Base-by-base conservation (phyloP, 805 yeast species). In the Suhomyces sp. region DNA sequence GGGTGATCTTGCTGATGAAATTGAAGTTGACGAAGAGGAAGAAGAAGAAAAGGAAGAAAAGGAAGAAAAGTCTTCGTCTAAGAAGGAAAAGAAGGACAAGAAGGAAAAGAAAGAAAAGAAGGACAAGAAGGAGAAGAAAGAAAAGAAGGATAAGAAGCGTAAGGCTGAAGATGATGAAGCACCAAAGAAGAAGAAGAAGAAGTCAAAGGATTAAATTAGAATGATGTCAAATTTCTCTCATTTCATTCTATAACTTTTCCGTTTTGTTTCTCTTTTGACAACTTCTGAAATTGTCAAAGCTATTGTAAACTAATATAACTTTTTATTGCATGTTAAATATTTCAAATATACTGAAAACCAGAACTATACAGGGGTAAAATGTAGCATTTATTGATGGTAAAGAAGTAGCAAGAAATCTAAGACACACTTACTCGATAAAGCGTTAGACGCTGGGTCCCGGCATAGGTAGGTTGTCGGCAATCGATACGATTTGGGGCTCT, bases 1-100 rank as follows among this genome's bases (percentile, higher is more conserved):
- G 49, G 83, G 80, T 54, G 87, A 83, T 61, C 71, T 74, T 54
- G 78, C 68, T 57, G 74, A 76, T 60, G 72, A 76, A 53, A 66
- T 63, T 48, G 66, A 60, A 31, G 68, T 61, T 19, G 62, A 55
- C 17, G 61, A 57, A 27, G 57, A 58, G 49, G 56, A 61, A 27
- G 56, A 61, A 51, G 63, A 64, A 46, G 55, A 61, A 36, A 52
- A 55, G 26, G 60, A 56, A 23, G 63, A 66, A 62, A 64, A 67
- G 53, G 65, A 69, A 50, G 62, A 68, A 65, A 60, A 70, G 56
- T 66, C 42, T 17, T 24, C 46, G 5, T 42, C 69, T 48, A 66
- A 67, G 67, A 60, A 69, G 57, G 65, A 68, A 52, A 66, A 69
- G 64, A 64, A 69, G 55, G 66, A 69, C 52, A 67, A 70, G 65